Conservation (phyloP, 2,329 filamentous ascomycete genomes). For the Arthrobotrys megalospora region DNA sequence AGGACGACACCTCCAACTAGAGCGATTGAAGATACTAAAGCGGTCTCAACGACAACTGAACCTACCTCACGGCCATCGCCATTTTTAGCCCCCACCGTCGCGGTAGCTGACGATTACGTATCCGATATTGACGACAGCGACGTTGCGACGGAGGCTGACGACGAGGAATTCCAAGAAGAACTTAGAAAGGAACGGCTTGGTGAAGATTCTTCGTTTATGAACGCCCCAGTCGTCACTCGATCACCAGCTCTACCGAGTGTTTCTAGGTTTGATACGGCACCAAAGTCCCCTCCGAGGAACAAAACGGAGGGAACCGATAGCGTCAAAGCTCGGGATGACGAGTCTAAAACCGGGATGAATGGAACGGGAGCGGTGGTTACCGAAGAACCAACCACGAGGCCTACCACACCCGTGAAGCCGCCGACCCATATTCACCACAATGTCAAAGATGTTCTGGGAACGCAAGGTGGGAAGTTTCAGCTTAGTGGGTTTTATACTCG, state of each 20-base stretch:
- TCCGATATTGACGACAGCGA: slow-evolving; percentile 57
- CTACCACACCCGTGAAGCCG: neutral
- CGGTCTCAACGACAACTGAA: neutral
- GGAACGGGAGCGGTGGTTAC: neutral
- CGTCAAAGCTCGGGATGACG: neutral
- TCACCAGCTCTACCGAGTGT: neutral
- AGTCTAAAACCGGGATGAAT: neutral
- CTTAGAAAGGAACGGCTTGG: slow-evolving; percentile 58
- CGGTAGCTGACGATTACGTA: slow-evolving; percentile 44
- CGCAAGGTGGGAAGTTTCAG: neutral
- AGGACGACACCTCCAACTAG: neutral
- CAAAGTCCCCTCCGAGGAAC: neutral
- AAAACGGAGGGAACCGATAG: neutral
- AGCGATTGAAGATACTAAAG: neutral
- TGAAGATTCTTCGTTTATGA: slow-evolving; percentile 5
- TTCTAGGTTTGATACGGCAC: neutral
- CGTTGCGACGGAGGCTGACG: slow-evolving; percentile 47
- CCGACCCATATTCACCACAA: neutral
- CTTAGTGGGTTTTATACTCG: neutral
- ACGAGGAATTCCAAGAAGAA: slow-evolving; percentile 59
- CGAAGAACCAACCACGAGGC: neutral
- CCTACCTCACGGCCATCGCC: slow-evolving; percentile 4
- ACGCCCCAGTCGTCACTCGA: neutral
- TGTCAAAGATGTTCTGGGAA: slow-evolving; percentile 4
- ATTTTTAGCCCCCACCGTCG: neutral